Conservation (phyloP, 371 early-diverging fungal genomes). For the Zopfochytrium polystomum region DNA sequence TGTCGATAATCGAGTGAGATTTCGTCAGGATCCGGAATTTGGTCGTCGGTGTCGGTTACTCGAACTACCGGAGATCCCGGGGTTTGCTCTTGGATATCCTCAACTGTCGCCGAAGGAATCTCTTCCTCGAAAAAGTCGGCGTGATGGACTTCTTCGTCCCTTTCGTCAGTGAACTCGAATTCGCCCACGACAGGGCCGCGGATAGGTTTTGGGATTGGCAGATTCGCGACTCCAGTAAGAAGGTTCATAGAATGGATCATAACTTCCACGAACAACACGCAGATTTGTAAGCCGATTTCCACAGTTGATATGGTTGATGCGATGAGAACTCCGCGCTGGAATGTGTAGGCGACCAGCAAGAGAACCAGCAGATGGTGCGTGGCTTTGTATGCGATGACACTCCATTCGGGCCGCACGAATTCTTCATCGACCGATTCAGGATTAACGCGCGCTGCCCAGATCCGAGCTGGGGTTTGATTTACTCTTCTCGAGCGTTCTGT, state of each 20-base stretch:
- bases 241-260: background rate
- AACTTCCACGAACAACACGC: background rate
- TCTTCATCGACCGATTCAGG: slow-evolving; percentile 4
- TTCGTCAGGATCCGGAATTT: too few species aligned
- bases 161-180: background rate
- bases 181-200: background rate
- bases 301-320: background rate
- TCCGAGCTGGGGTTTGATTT: background rate
- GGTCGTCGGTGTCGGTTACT: too few species aligned
- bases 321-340: background rate
- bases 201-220: slow-evolving; percentile 1
- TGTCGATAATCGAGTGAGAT: background rate
- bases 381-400: background rate
- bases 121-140: background rate
- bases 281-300: background rate
- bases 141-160: background rate
- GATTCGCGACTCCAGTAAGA: background rate
- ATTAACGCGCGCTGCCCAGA: slow-evolving; percentile 3
- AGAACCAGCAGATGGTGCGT: background rate
- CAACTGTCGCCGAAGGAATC: background rate
- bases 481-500: background rate
- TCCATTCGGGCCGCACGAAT: slow-evolving; percentile 1
- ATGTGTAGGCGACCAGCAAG: background rate
- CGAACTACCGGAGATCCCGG: too few species aligned
- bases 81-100: background rate